A percentile compares a stretch with the other conserved stretches of the same genome.
Evolutionary conservation across 2,329 filamentous ascomycete genomes (phyloP).

Genomic region (Macroventuria anomochaeta): DNA sequence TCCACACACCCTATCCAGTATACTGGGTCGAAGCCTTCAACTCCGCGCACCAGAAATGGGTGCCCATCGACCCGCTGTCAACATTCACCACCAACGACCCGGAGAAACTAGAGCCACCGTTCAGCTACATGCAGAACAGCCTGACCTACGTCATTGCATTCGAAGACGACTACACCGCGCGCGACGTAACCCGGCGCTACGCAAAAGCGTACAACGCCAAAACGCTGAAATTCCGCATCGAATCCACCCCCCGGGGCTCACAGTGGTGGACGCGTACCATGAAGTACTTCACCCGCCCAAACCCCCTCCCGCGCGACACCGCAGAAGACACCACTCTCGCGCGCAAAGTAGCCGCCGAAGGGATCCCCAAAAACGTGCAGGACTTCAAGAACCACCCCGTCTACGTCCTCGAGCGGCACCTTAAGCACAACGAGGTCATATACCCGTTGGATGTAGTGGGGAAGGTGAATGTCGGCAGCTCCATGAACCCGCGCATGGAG

Average conservation of each 20-base stretch:
- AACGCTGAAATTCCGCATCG: constrained; percentile 81
- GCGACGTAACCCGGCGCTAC: constrained; percentile 88
- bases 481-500: constrained; percentile 68
- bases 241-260: constrained; percentile 64
- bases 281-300: constrained; percentile 51
- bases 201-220: constrained; percentile 89
- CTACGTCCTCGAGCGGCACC: constrained; percentile 79
- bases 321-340: constrained; percentile 81
- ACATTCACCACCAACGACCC: constrained; percentile 80
- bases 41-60: constrained; percentile 86
- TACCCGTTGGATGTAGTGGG: constrained; percentile 75
- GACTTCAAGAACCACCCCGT: constrained; percentile 86
- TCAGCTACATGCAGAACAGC: constrained; percentile 75
- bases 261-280: constrained; percentile 62
- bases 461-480: constrained; percentile 72
- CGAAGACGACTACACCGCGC: constrained; percentile 76
- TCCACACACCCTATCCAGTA: constrained; percentile 78
- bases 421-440: constrained; percentile 83
- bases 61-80: constrained; percentile 83
- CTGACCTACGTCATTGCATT: constrained; percentile 88
- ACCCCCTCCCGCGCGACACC: constrained; percentile 71
- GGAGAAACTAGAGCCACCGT: constrained; percentile 79
- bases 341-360: constrained; percentile 73
- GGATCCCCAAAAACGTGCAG: constrained; percentile 81
- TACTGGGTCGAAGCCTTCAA: constrained; percentile 97